phyloP scores from a whole-genome alignment of 768 basidiomycete species.

The Albatrellus ellisii region DNA sequence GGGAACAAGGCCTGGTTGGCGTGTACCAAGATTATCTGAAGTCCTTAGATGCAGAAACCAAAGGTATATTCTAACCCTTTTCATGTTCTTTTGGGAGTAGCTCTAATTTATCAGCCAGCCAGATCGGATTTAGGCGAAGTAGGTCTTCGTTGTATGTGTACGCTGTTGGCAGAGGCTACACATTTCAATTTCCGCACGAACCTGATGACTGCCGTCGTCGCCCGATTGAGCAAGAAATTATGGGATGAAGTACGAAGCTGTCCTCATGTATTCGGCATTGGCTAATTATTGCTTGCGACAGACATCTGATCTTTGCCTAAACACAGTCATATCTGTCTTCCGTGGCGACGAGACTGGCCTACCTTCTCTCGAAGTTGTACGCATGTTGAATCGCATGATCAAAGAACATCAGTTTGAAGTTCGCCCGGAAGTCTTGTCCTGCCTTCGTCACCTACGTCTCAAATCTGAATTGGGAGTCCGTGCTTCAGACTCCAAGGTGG shows the following conservation, averaged over 20 bases:
- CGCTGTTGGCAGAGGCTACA: conserved; percentile 65
- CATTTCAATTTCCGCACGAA: conserved; percentile 97
- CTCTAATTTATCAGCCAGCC: conserved; percentile 23
- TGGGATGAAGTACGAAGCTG: conserved; percentile 69
- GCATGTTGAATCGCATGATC: conserved; percentile 88
- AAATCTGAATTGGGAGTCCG: conserved; percentile 76
- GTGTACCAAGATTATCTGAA: conserved; percentile 87
- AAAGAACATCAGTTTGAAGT: conserved; percentile 87
- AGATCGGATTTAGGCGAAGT: conserved; percentile 54
- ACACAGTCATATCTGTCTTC: conserved; percentile 73
- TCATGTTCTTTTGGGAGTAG: conserved; percentile 2
- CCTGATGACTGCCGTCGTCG: conserved; percentile 79
- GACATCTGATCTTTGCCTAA: conserved; percentile 78
- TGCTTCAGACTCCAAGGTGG: conserved; percentile 56
- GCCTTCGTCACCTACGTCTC: conserved; percentile 74
- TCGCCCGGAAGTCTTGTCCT: conserved; percentile 78
- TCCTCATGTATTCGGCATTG: conserved; percentile 3
- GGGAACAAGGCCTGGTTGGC: conserved; percentile 85
- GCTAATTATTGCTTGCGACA: conserved; percentile 21
- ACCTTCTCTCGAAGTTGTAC: conserved; percentile 79
- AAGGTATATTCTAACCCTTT: conserved; percentile 38
- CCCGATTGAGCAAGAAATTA: conserved; percentile 67
- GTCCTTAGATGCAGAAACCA: conserved; percentile 74
- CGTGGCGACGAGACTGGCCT: conserved; percentile 67
- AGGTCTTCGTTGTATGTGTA: conserved; percentile 79